Evolutionary conservation across 2,329 filamentous ascomycete species (phyloP), one percentile per base, ranked within the genome.

Genomic region (Aureobasidium sp.): DNA sequence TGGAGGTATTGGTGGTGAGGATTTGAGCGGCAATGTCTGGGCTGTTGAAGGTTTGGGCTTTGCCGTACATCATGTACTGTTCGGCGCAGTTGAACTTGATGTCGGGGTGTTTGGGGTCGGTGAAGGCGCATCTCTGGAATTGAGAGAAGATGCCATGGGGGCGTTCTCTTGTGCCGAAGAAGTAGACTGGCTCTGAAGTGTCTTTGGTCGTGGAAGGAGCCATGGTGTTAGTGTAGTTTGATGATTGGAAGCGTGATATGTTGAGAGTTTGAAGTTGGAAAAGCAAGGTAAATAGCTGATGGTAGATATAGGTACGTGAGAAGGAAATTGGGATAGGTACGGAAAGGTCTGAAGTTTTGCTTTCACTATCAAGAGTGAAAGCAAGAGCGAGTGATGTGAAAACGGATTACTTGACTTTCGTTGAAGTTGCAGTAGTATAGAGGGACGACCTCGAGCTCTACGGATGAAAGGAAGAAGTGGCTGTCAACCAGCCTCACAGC

Each of bases 71-170:
- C 58, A 60, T 60, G 49, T 60, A 60, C 23, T 60, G 49, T 40
- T 60, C 58, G 7, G 50, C 50, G 29, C 23, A 27, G 29, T 29
- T 29, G 57, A 60, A 60, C 10, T 17, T 29, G 35, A 51, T 9
- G 27, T 33, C 13, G 1, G 42, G 25, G 19, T 42, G 27, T 5
- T 33, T 33, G 1, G 46, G 46, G 33, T 60, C 57, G 21, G 27
- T 37, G 46, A 60, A 51, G 33, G 23, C 11, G 37, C n/a, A 21
- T 25, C 27, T 33, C 67, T 82, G 84, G 84, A 84, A 87, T 71
- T 88, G 84, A 0, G 79, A 83, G n/a, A 87, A 75, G 71, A 78
- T 85, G 42, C 82, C 83, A 33, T 78, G 73, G 2, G 71, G 68
- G 0, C 71, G 64, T 60, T 82, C 76, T 15, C 74, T 74, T 47